These are phyloP conservation scores for Hawksworthiomyces lignivorus DNA, from an alignment of 2,329 filamentous ascomycete species.

Conservation along the genomic window DNA sequence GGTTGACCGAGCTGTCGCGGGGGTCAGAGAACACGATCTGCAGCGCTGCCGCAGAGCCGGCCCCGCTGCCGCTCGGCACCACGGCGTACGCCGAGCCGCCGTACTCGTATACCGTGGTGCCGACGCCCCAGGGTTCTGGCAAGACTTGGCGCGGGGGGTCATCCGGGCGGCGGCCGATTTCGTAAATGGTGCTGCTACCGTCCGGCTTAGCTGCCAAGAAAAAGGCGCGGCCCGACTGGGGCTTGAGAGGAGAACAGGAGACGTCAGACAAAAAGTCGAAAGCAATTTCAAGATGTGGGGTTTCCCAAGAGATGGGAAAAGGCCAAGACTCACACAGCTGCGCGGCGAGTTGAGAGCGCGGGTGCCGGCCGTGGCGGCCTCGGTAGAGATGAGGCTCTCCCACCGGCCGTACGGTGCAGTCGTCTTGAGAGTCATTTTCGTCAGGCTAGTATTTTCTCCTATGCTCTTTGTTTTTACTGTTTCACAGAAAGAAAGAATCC, in stretches of 20 bases:
- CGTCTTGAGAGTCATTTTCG: conserved; percentile 16
- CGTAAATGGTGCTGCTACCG: conserved; percentile 37
- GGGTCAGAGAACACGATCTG: conserved; percentile 38
- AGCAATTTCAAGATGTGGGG: too few relatives aligned
- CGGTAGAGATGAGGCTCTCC: conserved; percentile 30
- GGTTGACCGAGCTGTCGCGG: conserved; percentile 32
- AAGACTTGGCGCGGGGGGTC: conserved; percentile 28
- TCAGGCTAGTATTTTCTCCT: too few relatives aligned
- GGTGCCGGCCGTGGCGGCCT: conserved; percentile 28
- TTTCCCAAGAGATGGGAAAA: too few relatives aligned
- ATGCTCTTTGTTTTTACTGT: too few relatives aligned
- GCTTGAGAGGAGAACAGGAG: conserved; percentile 12
- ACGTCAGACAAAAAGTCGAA: neutral
- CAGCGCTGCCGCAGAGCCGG: neutral
- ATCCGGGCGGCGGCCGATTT: conserved; percentile 25
- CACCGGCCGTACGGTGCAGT: conserved; percentile 30
- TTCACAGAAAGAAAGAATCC: too few relatives aligned
- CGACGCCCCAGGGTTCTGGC: conserved; percentile 33
- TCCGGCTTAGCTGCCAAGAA: conserved; percentile 30
- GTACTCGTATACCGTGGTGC: conserved; percentile 44
- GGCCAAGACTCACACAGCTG: conserved; percentile 23
- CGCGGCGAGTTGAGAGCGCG: conserved; percentile 26
- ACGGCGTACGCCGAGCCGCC: conserved; percentile 39
- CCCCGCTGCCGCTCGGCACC: conserved; percentile 29
- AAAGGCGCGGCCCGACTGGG: conserved; percentile 26